phyloP scores from a whole-genome alignment of 257 asterid genomes.

The Solanum bulbocastanum region DNA sequence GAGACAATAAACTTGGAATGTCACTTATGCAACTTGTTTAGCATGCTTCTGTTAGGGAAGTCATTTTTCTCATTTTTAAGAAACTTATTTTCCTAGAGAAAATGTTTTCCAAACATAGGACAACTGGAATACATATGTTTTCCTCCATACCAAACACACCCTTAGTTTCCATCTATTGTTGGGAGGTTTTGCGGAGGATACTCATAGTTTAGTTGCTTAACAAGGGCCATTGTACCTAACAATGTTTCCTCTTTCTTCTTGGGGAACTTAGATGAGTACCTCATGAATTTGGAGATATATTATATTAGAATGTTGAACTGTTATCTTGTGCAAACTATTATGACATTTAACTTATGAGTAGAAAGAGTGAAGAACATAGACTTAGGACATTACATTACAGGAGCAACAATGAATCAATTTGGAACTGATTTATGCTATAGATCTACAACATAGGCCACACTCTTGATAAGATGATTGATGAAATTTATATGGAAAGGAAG shows the following conservation, averaged over 20 bases:
- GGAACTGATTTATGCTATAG: neutral
- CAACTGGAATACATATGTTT: too few relatives aligned
- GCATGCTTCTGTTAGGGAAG: neutral
- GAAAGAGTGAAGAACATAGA: neutral
- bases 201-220: neutral
- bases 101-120: too few relatives aligned
- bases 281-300: neutral
- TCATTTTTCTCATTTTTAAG: neutral
- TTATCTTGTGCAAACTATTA: neutral
- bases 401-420: neutral
- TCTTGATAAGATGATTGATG: neutral
- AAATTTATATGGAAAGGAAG: neutral
- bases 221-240: neutral
- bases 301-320: neutral
- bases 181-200: neutral
- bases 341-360: neutral
- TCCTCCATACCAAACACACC: too few relatives aligned
- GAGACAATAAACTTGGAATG: neutral
- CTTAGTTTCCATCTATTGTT: neutral
- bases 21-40: neutral
- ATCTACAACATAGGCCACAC: neutral
- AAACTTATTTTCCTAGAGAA: too few relatives aligned
- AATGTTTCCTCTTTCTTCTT: neutral
- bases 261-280: neutral
- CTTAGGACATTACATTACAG: neutral